A percentile compares a stretch with the other conserved stretches of the same genome.
Conservation (phyloP, 2,329 filamentous ascomycete species). For the Xylariaceae sp. region DNA sequence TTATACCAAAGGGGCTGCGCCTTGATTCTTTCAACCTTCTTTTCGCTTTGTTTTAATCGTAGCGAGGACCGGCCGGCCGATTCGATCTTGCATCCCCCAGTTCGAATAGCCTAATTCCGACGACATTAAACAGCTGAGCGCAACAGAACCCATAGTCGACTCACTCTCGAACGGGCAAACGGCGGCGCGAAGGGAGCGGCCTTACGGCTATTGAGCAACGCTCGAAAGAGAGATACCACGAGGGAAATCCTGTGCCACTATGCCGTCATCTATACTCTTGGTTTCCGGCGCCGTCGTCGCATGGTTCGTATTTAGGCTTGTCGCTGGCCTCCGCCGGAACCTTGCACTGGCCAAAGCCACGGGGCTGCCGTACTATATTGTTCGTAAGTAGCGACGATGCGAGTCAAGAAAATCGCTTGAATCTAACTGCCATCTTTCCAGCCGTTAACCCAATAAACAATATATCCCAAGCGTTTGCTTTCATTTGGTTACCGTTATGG, state of each 20-base stretch:
- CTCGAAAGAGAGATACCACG: neutral
- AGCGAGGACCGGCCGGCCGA: conserved; percentile 25
- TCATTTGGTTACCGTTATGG: conserved; percentile 62
- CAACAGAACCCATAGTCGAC: no score
- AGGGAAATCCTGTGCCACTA: conserved; percentile 24
- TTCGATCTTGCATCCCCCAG: conserved; percentile 7
- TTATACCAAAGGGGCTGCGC: conserved; percentile 3
- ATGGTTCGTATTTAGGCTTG: conserved; percentile 41
- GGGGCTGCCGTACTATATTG: conserved; percentile 58
- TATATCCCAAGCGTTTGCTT: conserved; percentile 60
- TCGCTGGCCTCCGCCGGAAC: conserved; percentile 49
- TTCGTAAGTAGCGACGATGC: conserved; percentile 52
- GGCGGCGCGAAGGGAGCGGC: no score
- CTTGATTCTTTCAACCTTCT: neutral
- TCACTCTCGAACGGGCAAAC: no score
- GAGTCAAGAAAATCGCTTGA: neutral
- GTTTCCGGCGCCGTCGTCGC: conserved; percentile 42
- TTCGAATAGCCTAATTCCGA: neutral
- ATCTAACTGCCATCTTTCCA: conserved; percentile 35
- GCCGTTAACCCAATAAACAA: conserved; percentile 57
- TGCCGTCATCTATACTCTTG: conserved; percentile 47
- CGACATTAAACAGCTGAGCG: neutral
- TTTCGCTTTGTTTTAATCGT: neutral
- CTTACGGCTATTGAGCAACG: neutral
- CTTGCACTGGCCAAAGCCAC: conserved; percentile 56